Conservation (phyloP, 345 rosid genomes). For the Corymbia maculata region DNA sequence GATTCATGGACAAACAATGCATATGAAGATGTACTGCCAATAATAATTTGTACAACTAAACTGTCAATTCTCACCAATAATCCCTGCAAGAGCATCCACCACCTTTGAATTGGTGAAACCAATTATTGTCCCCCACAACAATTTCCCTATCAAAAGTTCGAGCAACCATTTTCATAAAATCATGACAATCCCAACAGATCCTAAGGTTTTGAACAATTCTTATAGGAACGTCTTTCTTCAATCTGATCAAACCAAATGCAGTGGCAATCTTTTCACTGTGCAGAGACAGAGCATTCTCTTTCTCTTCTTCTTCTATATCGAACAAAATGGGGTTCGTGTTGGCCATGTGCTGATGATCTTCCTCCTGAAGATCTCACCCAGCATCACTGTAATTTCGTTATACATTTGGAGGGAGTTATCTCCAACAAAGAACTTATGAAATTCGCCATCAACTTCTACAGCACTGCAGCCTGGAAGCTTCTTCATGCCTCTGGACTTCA, state of each 20-base stretch:
- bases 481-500: slow-evolving; percentile 43
- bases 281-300: slow-evolving; percentile 50
- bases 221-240: slow-evolving; percentile 39
- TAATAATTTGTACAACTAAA: too few species aligned
- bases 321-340: slow-evolving; percentile 49
- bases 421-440: slow-evolving; percentile 45
- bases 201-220: slow-evolving; percentile 70
- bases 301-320: slow-evolving; percentile 68
- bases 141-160: slow-evolving; percentile 45
- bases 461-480: slow-evolving; percentile 57
- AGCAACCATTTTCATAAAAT: slow-evolving; percentile 45
- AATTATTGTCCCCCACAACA: slow-evolving; percentile 52
- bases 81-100: slow-evolving; percentile 55
- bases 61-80: slow-evolving; percentile 31
- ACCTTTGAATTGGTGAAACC: slow-evolving; percentile 43
- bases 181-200: slow-evolving; percentile 64
- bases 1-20: too few species aligned
- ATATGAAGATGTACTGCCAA: too few species aligned
- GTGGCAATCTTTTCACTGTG: slow-evolving; percentile 65
- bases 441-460: slow-evolving; percentile 43
- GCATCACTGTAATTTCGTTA: slow-evolving; percentile 22
- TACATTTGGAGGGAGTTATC: slow-evolving; percentile 43
- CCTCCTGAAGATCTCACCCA: slow-evolving; percentile 32
- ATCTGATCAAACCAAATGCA: slow-evolving; percentile 51
- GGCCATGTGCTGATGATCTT: slow-evolving; percentile 44